Evolutionary conservation across 2,329 filamentous ascomycete genomes (phyloP).

Genomic region (Exophiala viscosa): DNA sequence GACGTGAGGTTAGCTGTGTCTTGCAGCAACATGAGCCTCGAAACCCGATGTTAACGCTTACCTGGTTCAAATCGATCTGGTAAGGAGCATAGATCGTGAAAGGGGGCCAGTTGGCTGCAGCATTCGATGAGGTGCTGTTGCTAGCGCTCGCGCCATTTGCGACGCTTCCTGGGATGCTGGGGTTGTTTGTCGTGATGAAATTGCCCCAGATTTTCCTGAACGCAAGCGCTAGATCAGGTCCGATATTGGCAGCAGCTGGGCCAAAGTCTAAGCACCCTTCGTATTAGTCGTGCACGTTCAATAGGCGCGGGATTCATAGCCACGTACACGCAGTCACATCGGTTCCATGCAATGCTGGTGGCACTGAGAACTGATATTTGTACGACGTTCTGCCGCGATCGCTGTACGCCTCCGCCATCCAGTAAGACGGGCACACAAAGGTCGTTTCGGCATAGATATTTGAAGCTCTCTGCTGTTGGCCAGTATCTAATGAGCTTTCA

Average conservation of each 20-base stretch:
- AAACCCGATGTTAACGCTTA: background rate
- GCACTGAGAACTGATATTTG: conserved; percentile 52
- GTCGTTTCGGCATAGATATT: conserved; percentile 55
- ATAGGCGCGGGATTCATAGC: background rate
- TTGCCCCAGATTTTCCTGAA: conserved; percentile 47
- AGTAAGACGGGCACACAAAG: conserved; percentile 56
- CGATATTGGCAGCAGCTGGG: conserved; percentile 23
- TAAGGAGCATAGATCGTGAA: conserved; percentile 34
- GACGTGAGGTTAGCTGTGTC: background rate
- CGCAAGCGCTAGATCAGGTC: conserved; percentile 36
- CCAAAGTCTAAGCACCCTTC: conserved; percentile 9
- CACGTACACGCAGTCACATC: conserved; percentile 37
- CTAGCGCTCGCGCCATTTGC: conserved; percentile 28
- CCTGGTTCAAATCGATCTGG: conserved; percentile 46
- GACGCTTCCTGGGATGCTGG: conserved; percentile 37
- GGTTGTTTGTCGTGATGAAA: conserved; percentile 44
- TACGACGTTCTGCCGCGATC: conserved; percentile 51
- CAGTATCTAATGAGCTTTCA: conserved; percentile 47
- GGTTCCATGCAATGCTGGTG: conserved; percentile 51
- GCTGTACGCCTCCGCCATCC: conserved; percentile 48
- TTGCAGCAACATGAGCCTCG: background rate
- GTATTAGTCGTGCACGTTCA: background rate
- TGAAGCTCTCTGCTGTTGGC: conserved; percentile 52
- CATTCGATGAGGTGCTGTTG: conserved; percentile 26
- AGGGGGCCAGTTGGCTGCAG: conserved; percentile 34